Evolutionary conservation across 164 flowering plant genomes (phyloP).

Genomic region (Akebia trifoliata): DNA sequence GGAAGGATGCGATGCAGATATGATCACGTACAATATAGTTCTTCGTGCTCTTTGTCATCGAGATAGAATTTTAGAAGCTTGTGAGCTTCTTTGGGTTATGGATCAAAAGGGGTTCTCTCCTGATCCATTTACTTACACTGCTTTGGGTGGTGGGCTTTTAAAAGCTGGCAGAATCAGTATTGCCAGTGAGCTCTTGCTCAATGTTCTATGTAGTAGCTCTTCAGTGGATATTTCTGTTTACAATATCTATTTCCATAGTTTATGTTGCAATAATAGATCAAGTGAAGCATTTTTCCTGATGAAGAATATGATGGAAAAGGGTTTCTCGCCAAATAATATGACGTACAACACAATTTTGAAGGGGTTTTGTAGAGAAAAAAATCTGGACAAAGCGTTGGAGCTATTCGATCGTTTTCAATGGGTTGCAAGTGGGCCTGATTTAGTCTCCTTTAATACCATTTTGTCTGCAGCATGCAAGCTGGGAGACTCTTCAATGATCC

Average conservation of each 20-base stretch:
- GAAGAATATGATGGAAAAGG: slow-evolving; percentile 29
- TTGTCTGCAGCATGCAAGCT: slow-evolving; percentile 47
- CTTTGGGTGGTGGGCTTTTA: slow-evolving; percentile 44
- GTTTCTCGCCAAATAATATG: slow-evolving; percentile 35
- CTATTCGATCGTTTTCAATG: slow-evolving; percentile 34
- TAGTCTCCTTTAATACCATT: slow-evolving; percentile 44
- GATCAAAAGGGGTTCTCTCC: slow-evolving; percentile 37
- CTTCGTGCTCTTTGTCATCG: slow-evolving; percentile 36
- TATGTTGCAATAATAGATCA: slow-evolving; percentile 28
- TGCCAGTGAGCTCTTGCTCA: slow-evolving; percentile 20
- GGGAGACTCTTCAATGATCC: slow-evolving; percentile 27
- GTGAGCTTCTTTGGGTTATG: slow-evolving; percentile 26
- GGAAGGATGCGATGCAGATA: slow-evolving; percentile 40
- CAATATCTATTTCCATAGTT: slow-evolving; percentile 36
- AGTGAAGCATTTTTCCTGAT: slow-evolving; percentile 31
- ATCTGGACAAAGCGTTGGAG: slow-evolving; percentile 30
- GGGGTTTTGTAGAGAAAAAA: slow-evolving; percentile 39
- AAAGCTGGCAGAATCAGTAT: slow-evolving; percentile 24
- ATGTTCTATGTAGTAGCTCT: slow-evolving; percentile 24
- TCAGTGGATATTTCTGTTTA: slow-evolving; percentile 28
- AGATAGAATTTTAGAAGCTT: slow-evolving; percentile 22
- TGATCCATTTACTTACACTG: slow-evolving; percentile 35
- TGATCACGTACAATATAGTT: slow-evolving; percentile 40
- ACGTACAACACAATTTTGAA: slow-evolving; percentile 46
- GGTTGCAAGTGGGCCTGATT: slow-evolving; percentile 32